Percentiles rank a stretch among this genome's conserved stretches.
These are phyloP conservation scores for Beauveria medogensis DNA, from an alignment of 2,329 filamentous ascomycete species.

Conservation along the genomic window DNA sequence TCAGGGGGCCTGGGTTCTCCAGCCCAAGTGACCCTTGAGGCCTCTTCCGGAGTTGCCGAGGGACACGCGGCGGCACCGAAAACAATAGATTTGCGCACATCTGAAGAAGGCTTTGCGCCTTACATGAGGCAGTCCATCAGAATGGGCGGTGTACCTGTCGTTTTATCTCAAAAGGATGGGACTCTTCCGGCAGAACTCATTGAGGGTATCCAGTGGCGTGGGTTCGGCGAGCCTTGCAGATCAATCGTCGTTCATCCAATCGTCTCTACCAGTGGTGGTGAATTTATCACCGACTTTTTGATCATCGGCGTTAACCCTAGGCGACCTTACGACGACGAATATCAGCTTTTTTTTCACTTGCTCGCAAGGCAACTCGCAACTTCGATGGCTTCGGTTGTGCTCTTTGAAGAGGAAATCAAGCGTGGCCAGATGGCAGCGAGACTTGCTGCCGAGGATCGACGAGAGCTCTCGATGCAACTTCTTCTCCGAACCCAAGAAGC, in stretches of 20 bases:
- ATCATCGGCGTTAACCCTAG: slow-evolving; percentile 72
- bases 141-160: slow-evolving; percentile 55
- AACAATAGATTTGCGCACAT: slow-evolving; percentile 60
- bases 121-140: slow-evolving; percentile 69
- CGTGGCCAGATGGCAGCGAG: slow-evolving; percentile 65
- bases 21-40: slow-evolving; percentile 62
- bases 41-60: slow-evolving; percentile 58
- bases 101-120: slow-evolving; percentile 65
- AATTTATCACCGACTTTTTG: slow-evolving; percentile 68
- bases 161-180: slow-evolving; percentile 58
- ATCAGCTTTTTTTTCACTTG: slow-evolving; percentile 67
- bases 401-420: slow-evolving; percentile 77
- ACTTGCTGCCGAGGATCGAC: slow-evolving; percentile 66
- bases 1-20: slow-evolving; percentile 56
- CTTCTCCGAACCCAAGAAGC: slow-evolving; percentile 55
- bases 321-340: slow-evolving; percentile 72
- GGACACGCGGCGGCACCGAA: slow-evolving; percentile 54
- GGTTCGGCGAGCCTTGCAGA: slow-evolving; percentile 61
- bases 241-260: slow-evolving; percentile 72
- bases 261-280: slow-evolving; percentile 62
- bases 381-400: slow-evolving; percentile 69
- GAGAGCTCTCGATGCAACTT: slow-evolving; percentile 69
- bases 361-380: slow-evolving; percentile 69
- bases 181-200: slow-evolving; percentile 59
- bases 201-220: slow-evolving; percentile 59